Conservation (phyloP, 371 early-diverging fungal genomes). For the Rhizopus arrhizus region DNA sequence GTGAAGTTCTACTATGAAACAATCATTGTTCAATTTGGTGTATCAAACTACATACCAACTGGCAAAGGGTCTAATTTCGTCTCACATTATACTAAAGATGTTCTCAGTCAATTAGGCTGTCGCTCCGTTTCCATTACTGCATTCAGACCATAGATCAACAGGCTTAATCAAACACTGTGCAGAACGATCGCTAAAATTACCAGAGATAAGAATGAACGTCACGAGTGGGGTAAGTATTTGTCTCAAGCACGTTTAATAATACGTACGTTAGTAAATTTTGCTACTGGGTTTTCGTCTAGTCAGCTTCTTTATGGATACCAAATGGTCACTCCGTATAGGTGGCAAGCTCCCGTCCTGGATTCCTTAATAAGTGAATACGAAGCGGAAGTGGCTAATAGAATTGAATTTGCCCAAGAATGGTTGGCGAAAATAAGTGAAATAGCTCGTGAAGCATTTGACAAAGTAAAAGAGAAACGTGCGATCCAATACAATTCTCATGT, state of each 20-base stretch:
- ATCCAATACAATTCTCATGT: background rate
- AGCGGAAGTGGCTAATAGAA: constrained; percentile 10
- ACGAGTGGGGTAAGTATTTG: constrained; percentile 24
- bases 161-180: constrained; percentile 27
- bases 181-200: constrained; percentile 22
- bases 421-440: background rate
- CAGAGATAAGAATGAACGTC: background rate
- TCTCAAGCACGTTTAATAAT: constrained; percentile 16
- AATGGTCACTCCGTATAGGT: constrained; percentile 21
- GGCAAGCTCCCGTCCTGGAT: constrained; percentile 22
- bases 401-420: background rate
- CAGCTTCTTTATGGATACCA: constrained; percentile 26
- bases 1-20: no score
- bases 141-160: constrained; percentile 35
- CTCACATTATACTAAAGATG: constrained; percentile 1
- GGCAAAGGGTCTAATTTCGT: constrained; percentile 33
- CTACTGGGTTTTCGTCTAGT: constrained; percentile 11
- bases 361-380: constrained; percentile 17
- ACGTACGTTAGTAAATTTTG: constrained; percentile 18
- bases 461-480: background rate
- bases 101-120: constrained; percentile 19
- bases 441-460: background rate
- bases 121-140: constrained; percentile 20
- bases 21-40: no score
- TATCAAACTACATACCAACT: constrained; percentile 3